These are phyloP conservation scores for Penicillium antarcticum DNA, from an alignment of 495 filamentous ascomycete genomes.

Conservation along the genomic window DNA sequence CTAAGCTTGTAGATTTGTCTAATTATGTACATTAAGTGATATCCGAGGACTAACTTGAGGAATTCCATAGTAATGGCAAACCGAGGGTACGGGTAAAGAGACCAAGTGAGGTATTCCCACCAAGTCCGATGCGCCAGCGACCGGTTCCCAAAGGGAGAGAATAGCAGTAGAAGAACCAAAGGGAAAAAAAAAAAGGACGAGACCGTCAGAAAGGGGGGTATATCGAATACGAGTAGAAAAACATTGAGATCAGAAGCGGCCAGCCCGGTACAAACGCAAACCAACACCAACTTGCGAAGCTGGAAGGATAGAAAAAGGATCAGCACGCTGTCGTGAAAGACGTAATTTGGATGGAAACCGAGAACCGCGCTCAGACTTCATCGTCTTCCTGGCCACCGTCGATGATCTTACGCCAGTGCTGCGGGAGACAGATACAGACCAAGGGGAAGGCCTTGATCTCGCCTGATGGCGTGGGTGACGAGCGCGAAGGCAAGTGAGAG, in stretches of 20 bases:
- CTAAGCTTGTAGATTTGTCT: conserved; percentile 16
- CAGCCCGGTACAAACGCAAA: conserved; percentile 17
- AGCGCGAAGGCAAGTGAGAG: conserved; percentile 53
- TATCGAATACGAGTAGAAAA: conserved; percentile 31
- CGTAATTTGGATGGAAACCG: conserved; percentile 31
- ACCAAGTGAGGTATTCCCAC: conserved; percentile 14
- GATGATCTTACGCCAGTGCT: conserved; percentile 97
- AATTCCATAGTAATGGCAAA: conserved; percentile 2
- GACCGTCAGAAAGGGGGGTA: conserved; percentile 32
- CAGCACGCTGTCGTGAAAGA: conserved; percentile 40
- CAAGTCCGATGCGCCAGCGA: conserved; percentile 24
- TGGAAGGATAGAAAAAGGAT: conserved; percentile 22
- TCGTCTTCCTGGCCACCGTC: conserved; percentile 59
- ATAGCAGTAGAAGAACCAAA: conserved; percentile 14
- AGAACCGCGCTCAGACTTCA: conserved; percentile 25
- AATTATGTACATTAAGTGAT: conserved; percentile 33
- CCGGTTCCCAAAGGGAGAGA: conserved; percentile 15
- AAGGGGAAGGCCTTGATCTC: conserved; percentile 98
- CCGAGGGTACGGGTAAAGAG: conserved; percentile 22
- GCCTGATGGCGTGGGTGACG: conserved; percentile 66
- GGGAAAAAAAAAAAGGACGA: conserved; percentile 21
- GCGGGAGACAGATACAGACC: conserved; percentile 94
- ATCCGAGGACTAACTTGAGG: conserved; percentile 14
- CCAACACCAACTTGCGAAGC: conserved; percentile 14
- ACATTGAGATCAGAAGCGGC: conserved; percentile 9